Base-by-base conservation (phyloP, 805 yeast genomes). In the Clavispora phyllophila region DNA sequence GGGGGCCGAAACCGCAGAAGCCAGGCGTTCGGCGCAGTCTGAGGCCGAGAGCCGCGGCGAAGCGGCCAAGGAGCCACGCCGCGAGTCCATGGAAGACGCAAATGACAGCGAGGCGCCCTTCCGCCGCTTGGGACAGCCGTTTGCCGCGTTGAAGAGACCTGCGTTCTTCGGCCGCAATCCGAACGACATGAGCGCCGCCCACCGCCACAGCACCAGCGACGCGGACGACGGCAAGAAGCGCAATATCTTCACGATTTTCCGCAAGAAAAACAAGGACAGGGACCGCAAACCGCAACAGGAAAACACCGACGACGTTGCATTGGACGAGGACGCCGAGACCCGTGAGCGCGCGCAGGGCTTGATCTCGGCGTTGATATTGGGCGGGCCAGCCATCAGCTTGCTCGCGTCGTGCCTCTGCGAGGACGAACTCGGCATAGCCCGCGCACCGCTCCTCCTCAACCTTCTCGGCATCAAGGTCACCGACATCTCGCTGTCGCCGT, bases 381-480 rank as follows among this genome's bases (percentile, higher is more conserved):
- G 86, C 9, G 72, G 82, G 10, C 90, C 96, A 0, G 84, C 87
- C 2, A 82, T 87, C 0, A 66, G 87, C 44, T 70, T 88, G 44
- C 70, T 88, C 5, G 88, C 93, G 4, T 79, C 95, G 1, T 75
- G 82, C 29, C 78, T 93, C 46, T 70, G 82, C 36, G 76, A 79
- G 41, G 96, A 89, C 59, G 96, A 87, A 46, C 77, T 75, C 50
- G 87, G 86, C 1, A 73, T 76, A 3, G 76, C 82, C 43, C 76
- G 96, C 46, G 93, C 96, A 0, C 96, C 99, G 1, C 70, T 91
- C 26, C 61, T 93, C 32, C 63, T 89, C 31, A 82, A 86, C 14
- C 77, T 89, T 61, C 56, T 93, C 19, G 84, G 87, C 5, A 70
- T 89, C 33, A 72, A 75, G 34, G 72, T 93, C 4, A 62, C 75